A percentile compares a stretch with the other conserved stretches of the same genome.
These are phyloP conservation scores for Diplodia mutila DNA, from an alignment of 2,329 filamentous ascomycete genomes.

Conservation along the genomic window DNA sequence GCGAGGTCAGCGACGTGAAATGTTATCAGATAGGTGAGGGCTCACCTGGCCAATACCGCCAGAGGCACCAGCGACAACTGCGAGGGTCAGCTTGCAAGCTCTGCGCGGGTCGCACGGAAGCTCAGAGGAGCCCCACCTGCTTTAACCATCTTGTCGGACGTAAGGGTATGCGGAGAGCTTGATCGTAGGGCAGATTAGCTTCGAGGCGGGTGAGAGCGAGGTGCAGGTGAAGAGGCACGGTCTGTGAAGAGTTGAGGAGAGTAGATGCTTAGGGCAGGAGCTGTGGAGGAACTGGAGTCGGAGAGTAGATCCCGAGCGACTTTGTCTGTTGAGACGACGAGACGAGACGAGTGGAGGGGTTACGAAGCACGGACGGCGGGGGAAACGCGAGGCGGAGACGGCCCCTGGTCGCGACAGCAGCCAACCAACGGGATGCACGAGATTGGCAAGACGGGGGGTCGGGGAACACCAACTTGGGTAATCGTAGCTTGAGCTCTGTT, in stretches of 20 bases:
- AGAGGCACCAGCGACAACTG: constrained; percentile 88
- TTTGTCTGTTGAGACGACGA: constrained; percentile 10
- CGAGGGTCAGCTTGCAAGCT: constrained; percentile 16
- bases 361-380: constrained; percentile 8
- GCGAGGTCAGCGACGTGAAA: constrained; percentile 10
- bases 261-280: constrained; percentile 10
- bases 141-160: constrained; percentile 45
- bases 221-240: background rate
- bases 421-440: constrained; percentile 17
- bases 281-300: constrained; percentile 18
- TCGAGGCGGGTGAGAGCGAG: background rate
- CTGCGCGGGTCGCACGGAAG: constrained; percentile 17
- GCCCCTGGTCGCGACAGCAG: constrained; percentile 6
- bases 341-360: constrained; percentile 14
- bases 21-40: background rate
- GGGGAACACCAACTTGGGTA: background rate
- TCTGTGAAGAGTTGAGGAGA: background rate
- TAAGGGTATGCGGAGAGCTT: constrained; percentile 28
- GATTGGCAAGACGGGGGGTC: constrained; percentile 8
- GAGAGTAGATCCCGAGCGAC: constrained; percentile 20
- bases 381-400: constrained; percentile 10
- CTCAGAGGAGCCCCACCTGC: constrained; percentile 33
- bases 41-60: constrained; percentile 97
- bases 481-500: background rate
- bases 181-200: constrained; percentile 28